Conservation (phyloP, 2,329 filamentous ascomycete species). For the Cordyceps cicadae region DNA sequence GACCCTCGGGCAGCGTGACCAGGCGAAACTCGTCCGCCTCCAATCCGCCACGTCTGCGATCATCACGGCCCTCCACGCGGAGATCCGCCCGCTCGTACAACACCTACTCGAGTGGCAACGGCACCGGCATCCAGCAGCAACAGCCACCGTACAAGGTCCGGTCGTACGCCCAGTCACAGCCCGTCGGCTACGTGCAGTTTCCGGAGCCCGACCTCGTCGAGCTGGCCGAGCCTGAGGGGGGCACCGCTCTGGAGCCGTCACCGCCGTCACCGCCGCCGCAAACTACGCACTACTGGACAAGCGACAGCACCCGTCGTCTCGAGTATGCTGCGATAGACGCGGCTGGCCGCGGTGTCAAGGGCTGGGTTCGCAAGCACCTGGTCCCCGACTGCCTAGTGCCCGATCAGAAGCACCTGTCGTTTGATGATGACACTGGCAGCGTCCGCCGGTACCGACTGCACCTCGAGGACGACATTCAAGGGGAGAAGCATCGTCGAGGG, state of each 20-base stretch:
- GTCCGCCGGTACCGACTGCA: slow-evolving; percentile 55
- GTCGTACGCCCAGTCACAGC: slow-evolving; percentile 23
- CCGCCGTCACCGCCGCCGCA: slow-evolving; percentile 38
- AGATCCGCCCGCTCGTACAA: slow-evolving; percentile 31
- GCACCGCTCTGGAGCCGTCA: slow-evolving; percentile 17
- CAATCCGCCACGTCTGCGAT: slow-evolving; percentile 23
- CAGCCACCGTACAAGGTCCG: slow-evolving; percentile 29
- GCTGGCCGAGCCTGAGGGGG: slow-evolving; percentile 16
- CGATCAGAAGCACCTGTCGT: slow-evolving; percentile 40
- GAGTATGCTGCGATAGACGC: slow-evolving; percentile 62
- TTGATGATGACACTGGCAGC: slow-evolving; percentile 55
- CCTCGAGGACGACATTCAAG: slow-evolving; percentile 36
- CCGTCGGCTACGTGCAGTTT: slow-evolving; percentile 41
- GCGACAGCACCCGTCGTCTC: slow-evolving; percentile 51
- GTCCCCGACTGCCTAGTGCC: slow-evolving; percentile 55
- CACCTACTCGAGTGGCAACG: slow-evolving; percentile 17
- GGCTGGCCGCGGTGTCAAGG: slow-evolving; percentile 49
- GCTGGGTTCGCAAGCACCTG: slow-evolving; percentile 49
- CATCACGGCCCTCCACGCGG: slow-evolving; percentile 32
- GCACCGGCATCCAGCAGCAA: background rate
- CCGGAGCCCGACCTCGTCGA: slow-evolving; percentile 34
- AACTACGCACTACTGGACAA: slow-evolving; percentile 61
- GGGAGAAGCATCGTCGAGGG: slow-evolving; percentile 17
- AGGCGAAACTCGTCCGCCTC: slow-evolving; percentile 14
- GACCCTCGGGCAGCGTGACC: slow-evolving; percentile 12